Base-by-base conservation (phyloP, 2,329 filamentous ascomycete genomes). In the Pseudogymnoascus sp. region DNA sequence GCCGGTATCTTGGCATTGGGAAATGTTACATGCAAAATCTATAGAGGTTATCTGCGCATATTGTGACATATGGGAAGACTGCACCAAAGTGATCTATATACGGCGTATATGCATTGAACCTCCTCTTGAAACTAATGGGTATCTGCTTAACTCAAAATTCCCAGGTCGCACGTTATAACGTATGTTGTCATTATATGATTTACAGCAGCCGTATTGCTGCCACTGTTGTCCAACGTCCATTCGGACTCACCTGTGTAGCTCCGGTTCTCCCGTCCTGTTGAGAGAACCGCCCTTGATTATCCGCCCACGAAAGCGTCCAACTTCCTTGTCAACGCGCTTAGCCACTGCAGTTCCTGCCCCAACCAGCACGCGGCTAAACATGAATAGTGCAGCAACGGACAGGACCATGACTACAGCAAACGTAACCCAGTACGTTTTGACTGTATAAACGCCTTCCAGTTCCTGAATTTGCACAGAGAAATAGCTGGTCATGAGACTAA, bases 401-500 rank as follows among this genome's bases (percentile, higher is more conserved):
- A 86, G 65, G 12, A 78, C 77, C 60, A 88, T 79, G 14, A 90
- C 81, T 33, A 87, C 80, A 0, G 78, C 82, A 74, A 92, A 91
- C 29, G 80, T 76, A 59, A 82, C 77, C 88, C 88, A 91, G 71
- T 89, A 92, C 45, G 84, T 81, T 62, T 73, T 79, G 12, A 80
- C 74, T 0, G 82, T 83, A 73, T 89, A 91, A n/a, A 76, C 74
- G 6, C 72, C 71, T 59, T 82, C 78, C 8, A 86, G 75, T 3
- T 83, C 80, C 6, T 77, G 74, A 59, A 91, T 82, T 71, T 89
- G 81, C 1, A 87, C 81, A 5, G 84, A 86, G 72, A 91, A 92
- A 73, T 91, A 92, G 33, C 79, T 84, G 3, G 88, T 90, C 83
- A 91, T 86, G 59, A 91, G 80, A 67, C 82, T 87, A 64, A 91